Evolutionary conservation across 148 eudicot genomes (phyloP), one percentile per base, ranked within the genome.

Genomic region (Amaranthus hypochondriacus): DNA sequence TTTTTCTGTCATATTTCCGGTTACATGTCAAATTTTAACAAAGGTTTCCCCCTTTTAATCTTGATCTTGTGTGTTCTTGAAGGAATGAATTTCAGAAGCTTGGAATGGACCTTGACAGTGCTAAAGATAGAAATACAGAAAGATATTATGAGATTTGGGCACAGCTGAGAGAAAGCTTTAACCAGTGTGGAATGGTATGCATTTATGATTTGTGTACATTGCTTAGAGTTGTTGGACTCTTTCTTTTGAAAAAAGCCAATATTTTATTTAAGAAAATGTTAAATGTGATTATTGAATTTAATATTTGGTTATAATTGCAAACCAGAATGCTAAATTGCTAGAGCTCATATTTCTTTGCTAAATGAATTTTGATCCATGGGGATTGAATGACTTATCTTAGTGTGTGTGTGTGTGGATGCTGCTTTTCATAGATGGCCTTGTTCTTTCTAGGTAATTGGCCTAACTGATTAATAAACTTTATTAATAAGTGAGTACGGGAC

Each of bases 31-130:
- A 28, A 28, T 28, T 28, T 28, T 67, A 4, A 67, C 11, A 28
- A 28, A 50, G 55, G 39, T 5, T 5, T 21, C 15, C 47, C n/a
- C n/a, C 46, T n/a, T 51, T 14, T 15, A 28, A 28, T 28, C 39
- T 60, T 60, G 10, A 21, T 60, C 39, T 28, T 7, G 63, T 60
- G 39, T 60, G 7, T 74, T 57, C 56, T 48, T 77, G 70, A 74
- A 95, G 99, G 86, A 81, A 79, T 73, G 86, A 92, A 73, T 95
- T 95, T 74, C 78, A 70, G 68, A 89, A 86, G 79, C 76, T 85
- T 53, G 94, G 92, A 47, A 86, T 72, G 85, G 99, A 92, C 74
- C 96, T 90, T 80, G 96, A 89, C 14, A 69, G 69, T 82, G 89
- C 89, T 60, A 89, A 85, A 87, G 93, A 87, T 52, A 82, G 82